These are phyloP conservation scores for Raphanus sativus DNA, from an alignment of 345 rosid species.

Conservation along the genomic window DNA sequence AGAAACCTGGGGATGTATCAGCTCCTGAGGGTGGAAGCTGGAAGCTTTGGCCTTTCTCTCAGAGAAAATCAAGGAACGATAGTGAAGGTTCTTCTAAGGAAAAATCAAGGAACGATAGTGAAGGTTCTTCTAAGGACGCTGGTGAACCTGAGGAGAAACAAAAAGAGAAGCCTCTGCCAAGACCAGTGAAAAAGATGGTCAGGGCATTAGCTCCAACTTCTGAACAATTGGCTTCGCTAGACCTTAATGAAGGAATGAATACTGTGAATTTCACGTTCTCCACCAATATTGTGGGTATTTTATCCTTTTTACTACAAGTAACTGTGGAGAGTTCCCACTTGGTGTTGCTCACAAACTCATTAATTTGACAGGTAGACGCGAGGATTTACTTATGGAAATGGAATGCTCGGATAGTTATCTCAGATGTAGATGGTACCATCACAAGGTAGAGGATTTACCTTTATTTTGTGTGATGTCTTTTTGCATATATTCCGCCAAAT, in stretches of 20 bases:
- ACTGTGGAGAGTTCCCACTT: neutral
- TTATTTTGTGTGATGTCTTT: neutral
- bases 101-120: constrained; percentile 40
- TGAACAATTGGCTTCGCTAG: constrained; percentile 74
- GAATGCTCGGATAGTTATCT: constrained; percentile 83
- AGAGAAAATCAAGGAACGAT: constrained; percentile 45
- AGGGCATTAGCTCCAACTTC: constrained; percentile 76
- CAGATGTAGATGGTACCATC: constrained; percentile 99
- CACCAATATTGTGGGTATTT: constrained; percentile 76
- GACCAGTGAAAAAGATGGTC: constrained; percentile 50
- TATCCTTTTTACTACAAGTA: constrained; percentile 20
- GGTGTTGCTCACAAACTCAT: constrained; percentile 14
- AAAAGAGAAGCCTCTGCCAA: constrained; percentile 39
- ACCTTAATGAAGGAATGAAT: constrained; percentile 81
- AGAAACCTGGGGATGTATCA: constrained; percentile 45
- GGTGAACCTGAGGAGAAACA: constrained; percentile 41
- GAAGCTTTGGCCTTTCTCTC: constrained; percentile 88
- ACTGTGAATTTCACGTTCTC: constrained; percentile 76
- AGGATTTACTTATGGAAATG: constrained; percentile 95
- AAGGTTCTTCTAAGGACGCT: constrained; percentile 39
- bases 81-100: constrained; percentile 35
- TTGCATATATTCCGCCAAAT: too few relatives aligned
- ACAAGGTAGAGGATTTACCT: constrained; percentile 56
- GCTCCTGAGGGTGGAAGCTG: constrained; percentile 61
- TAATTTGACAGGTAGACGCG: constrained; percentile 73